Conservation (phyloP, 768 basidiomycete genomes). For the Rubroboletus satanas region DNA sequence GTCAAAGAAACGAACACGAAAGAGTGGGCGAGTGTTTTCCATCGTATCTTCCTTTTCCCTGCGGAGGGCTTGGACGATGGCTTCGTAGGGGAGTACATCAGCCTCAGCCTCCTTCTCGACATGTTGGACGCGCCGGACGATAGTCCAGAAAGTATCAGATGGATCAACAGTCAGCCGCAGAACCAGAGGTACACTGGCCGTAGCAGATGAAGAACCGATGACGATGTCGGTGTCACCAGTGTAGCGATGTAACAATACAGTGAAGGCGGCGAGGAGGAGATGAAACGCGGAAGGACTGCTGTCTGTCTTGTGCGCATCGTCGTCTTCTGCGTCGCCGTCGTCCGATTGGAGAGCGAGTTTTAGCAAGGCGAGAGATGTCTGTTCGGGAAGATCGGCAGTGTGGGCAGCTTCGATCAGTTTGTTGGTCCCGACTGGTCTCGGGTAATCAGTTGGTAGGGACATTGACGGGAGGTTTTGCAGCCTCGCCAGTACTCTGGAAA, state of each 20-base stretch:
- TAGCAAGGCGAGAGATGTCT: conserved; percentile 72
- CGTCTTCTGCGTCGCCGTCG: conserved; percentile 45
- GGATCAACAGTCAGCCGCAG: conserved; percentile 82
- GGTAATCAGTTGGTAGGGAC: conserved; percentile 94
- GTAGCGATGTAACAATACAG: conserved; percentile 86
- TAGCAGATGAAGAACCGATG: conserved; percentile 82
- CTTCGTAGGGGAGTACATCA: conserved; percentile 79
- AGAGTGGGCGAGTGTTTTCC: conserved; percentile 57
- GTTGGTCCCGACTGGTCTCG: conserved; percentile 67
- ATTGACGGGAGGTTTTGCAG: conserved; percentile 84
- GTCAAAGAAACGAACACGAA: conserved; percentile 96
- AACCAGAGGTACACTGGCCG: conserved; percentile 73
- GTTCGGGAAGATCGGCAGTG: conserved; percentile 63
- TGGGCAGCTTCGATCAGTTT: conserved; percentile 85
- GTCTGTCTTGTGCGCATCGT: conserved; percentile 37
- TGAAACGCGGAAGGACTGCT: conserved; percentile 81
- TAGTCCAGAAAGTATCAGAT: conserved; percentile 82
- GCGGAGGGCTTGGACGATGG: conserved; percentile 63
- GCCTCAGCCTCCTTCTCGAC: conserved; percentile 78
- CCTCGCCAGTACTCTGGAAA: conserved; percentile 56
- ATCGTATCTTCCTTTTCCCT: conserved; percentile 59
- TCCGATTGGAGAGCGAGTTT: conserved; percentile 78
- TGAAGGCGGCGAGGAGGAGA: conserved; percentile 87
- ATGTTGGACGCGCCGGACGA: conserved; percentile 81
- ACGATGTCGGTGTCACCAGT: conserved; percentile 94